phyloP scores from a whole-genome alignment of 2,329 filamentous ascomycete species.

The Colletotrichum nymphaeae region DNA sequence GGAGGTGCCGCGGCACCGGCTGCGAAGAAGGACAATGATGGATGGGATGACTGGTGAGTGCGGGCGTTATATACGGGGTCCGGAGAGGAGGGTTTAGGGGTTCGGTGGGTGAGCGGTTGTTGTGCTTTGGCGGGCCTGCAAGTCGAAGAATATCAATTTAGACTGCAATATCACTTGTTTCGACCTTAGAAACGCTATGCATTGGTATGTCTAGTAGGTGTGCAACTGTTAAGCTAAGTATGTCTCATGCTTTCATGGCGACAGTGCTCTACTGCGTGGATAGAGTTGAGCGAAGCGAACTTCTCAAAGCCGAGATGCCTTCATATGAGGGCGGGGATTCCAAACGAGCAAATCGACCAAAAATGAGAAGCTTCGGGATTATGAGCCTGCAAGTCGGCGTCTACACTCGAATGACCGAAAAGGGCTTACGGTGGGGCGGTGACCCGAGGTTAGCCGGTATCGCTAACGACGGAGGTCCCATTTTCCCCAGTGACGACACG shows the following conservation, averaged over 20 bases:
- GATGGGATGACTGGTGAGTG: constrained; percentile 73
- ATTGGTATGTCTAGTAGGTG: not conserved
- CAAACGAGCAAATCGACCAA: not conserved
- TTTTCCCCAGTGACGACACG: constrained; percentile 35
- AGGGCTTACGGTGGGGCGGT: constrained; percentile 29
- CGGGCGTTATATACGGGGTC: not conserved
- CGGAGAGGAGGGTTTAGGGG: constrained; percentile 7
- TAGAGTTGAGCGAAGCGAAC: not conserved
- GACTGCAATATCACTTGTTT: constrained; percentile 22
- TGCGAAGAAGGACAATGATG: constrained; percentile 63
- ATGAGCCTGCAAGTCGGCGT: constrained; percentile 14
- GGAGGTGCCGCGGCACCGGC: constrained; percentile 44
- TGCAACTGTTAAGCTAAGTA: not conserved
- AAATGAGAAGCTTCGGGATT: not conserved
- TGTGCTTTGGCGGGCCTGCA: constrained; percentile 28
- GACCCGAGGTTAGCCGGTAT: constrained; percentile 59
- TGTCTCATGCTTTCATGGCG: not conserved
- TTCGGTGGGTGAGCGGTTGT: constrained; percentile 32
- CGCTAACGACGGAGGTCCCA: constrained; percentile 39
- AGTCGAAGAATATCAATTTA: constrained; percentile 27
- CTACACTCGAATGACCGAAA: constrained; percentile 25
- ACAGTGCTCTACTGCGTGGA: not conserved
- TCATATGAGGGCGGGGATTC: not conserved
- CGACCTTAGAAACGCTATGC: not conserved
- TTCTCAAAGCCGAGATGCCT: not conserved